A percentile compares a stretch with the other conserved stretches of the same genome.
Evolutionary conservation across 2,329 filamentous ascomycete species (phyloP).

Genomic region (Knoxdaviesia proteae): DNA sequence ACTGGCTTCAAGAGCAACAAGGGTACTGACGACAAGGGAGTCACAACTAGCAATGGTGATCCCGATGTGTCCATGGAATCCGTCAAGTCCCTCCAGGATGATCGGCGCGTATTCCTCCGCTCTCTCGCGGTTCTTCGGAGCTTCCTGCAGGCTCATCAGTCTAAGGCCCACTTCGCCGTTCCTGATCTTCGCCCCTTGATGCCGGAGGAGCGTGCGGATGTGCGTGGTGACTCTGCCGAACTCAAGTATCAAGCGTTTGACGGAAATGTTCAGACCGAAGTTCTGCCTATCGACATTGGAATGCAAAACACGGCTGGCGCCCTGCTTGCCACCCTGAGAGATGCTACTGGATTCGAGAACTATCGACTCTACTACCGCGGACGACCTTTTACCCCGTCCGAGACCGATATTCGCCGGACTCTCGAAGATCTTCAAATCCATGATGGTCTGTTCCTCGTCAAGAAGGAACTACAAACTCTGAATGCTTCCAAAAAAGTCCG

Average conservation of each 20-base stretch:
- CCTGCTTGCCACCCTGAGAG: conserved; percentile 43
- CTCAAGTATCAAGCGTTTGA: conserved; percentile 60
- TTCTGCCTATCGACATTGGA: conserved; percentile 44
- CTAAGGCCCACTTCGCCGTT: conserved; percentile 35
- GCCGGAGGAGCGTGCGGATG: conserved; percentile 24
- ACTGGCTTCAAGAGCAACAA: conserved; percentile 21
- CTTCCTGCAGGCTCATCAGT: conserved; percentile 44
- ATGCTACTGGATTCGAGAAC: conserved; percentile 55
- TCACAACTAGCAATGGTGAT: conserved; percentile 15
- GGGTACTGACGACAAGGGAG: conserved; percentile 8
- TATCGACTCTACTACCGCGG: conserved; percentile 55
- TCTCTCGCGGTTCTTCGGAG: conserved; percentile 47
- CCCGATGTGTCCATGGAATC: conserved; percentile 26
- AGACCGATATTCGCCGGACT: conserved; percentile 36
- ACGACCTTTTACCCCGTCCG: conserved; percentile 37
- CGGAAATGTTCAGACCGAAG: conserved; percentile 33
- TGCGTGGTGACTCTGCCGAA: conserved; percentile 42
- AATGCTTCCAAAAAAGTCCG: conserved; percentile 22
- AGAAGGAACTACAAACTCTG: conserved; percentile 28
- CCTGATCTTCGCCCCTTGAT: conserved; percentile 35
- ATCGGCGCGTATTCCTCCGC: conserved; percentile 44
- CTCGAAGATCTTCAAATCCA: conserved; percentile 47
- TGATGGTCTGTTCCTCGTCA: conserved; percentile 46
- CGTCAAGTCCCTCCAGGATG: conserved; percentile 13
- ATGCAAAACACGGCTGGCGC: conserved; percentile 49